These are phyloP conservation scores for Rhodotorula sphaerocarpa DNA, from an alignment of 768 basidiomycete genomes.

Conservation along the genomic window DNA sequence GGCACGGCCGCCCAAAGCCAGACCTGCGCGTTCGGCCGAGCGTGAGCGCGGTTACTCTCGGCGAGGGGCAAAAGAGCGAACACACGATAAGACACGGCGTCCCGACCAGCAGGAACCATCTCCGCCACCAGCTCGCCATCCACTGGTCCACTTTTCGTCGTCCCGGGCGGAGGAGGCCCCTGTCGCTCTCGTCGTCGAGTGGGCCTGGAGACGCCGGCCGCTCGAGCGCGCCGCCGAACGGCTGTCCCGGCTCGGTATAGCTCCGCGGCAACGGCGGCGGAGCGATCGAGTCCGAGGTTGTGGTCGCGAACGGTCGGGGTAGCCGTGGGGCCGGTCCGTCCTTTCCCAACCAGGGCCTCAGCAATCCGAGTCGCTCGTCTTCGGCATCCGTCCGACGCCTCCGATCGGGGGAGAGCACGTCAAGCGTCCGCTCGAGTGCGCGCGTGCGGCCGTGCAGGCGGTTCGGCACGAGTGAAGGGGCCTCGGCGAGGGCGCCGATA, in stretches of 20 bases:
- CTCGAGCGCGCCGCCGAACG: background rate
- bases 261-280: background rate
- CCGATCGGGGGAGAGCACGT: background rate
- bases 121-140: constrained; percentile 45
- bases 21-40: constrained; percentile 33
- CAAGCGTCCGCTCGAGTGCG: background rate
- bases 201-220: background rate
- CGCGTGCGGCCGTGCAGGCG: background rate
- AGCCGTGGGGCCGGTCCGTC: background rate
- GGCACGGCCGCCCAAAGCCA: constrained; percentile 48
- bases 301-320: background rate
- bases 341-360: background rate
- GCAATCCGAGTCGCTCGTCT: background rate
- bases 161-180: constrained; percentile 40
- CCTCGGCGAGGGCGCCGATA: background rate
- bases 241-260: too few species aligned
- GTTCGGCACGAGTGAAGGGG: background rate
- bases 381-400: background rate
- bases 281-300: too few species aligned
- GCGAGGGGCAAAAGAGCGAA: background rate
- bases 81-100: constrained; percentile 44
- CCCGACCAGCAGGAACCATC: constrained; percentile 44
- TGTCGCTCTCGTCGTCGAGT: constrained; percentile 1
- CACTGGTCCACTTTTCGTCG: constrained; percentile 43
- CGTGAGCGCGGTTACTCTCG: background rate